A percentile compares a stretch with the other conserved stretches of the same genome.
Evolutionary conservation across 2,329 filamentous ascomycete genomes (phyloP).

Genomic region (Didymella pinodella): DNA sequence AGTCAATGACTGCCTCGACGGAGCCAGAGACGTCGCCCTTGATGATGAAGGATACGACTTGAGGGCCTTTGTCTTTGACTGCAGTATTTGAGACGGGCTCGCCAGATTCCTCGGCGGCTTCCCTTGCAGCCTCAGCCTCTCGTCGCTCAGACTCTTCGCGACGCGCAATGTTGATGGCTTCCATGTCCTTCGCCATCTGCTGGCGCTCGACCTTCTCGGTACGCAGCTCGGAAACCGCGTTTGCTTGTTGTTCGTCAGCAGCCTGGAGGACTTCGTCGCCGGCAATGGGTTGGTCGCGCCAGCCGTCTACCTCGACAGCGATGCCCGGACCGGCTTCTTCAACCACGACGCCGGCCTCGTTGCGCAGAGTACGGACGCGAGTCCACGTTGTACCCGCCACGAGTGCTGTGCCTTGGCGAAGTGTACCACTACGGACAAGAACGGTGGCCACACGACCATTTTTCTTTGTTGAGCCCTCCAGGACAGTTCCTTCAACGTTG

Average conservation of each 20-base stretch:
- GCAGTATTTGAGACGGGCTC: conserved; percentile 53
- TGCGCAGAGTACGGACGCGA: conserved; percentile 80
- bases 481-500: conserved; percentile 87
- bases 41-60: conserved; percentile 79
- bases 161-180: conserved; percentile 76
- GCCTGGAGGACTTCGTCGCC: conserved; percentile 90
- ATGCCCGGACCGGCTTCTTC: conserved; percentile 82
- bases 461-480: conserved; percentile 88
- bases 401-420: conserved; percentile 80
- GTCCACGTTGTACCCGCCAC: conserved; percentile 91
- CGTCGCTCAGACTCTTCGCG: conserved; percentile 66
- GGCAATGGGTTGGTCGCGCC: conserved; percentile 84
- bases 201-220: conserved; percentile 74
- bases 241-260: conserved; percentile 77
- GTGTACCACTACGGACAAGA: conserved; percentile 85
- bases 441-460: conserved; percentile 87
- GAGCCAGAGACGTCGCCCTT: conserved; percentile 95
- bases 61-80: conserved; percentile 55
- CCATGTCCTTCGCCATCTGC: conserved; percentile 71
- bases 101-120: conserved; percentile 32
- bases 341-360: conserved; percentile 80
- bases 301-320: conserved; percentile 93
- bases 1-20: conserved; percentile 85
- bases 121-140: conserved; percentile 62
- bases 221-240: conserved; percentile 79